These are phyloP conservation scores for Cystoderma amianthinum DNA, from an alignment of 768 basidiomycete species.

Conservation along the genomic window DNA sequence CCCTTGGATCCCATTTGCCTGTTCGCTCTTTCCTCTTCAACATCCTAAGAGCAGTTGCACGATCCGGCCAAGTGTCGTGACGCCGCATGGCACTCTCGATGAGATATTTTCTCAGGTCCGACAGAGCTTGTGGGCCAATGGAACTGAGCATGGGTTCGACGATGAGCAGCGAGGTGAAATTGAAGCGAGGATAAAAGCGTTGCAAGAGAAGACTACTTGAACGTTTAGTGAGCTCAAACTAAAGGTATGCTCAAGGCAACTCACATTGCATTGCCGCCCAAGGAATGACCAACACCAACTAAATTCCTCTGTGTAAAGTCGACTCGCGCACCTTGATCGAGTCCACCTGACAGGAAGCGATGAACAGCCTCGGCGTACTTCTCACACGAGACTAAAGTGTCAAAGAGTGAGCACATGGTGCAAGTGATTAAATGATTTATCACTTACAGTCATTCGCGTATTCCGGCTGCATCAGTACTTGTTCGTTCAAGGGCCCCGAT, in stretches of 20 bases:
- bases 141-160: slow-evolving; percentile 62
- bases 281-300: slow-evolving; percentile 62
- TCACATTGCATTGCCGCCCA: slow-evolving; percentile 62
- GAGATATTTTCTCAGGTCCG: slow-evolving; percentile 30
- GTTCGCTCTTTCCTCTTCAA: slow-evolving; percentile 26
- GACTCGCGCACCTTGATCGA: slow-evolving; percentile 27
- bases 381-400: slow-evolving; percentile 49
- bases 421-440: slow-evolving; percentile 1
- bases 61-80: slow-evolving; percentile 43
- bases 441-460: slow-evolving; percentile 40
- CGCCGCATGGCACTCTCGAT: slow-evolving; percentile 43
- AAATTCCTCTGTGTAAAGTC: slow-evolving; percentile 45
- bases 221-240: no score
- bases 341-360: slow-evolving; percentile 42
- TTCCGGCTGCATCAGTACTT: slow-evolving; percentile 32
- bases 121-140: slow-evolving; percentile 33
- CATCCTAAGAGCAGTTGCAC: slow-evolving; percentile 29
- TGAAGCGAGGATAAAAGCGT: slow-evolving; percentile 31
- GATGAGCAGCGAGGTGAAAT: slow-evolving; percentile 47
- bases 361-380: slow-evolving; percentile 55
- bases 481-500: slow-evolving; percentile 46
- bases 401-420: slow-evolving; percentile 1
- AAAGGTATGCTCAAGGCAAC: no score
- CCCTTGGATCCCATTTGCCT: slow-evolving; percentile 43
- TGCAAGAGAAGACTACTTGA: slow-evolving; percentile 53